phyloP scores from a whole-genome alignment of 768 basidiomycete species.

The Exsudoporus frostii region DNA sequence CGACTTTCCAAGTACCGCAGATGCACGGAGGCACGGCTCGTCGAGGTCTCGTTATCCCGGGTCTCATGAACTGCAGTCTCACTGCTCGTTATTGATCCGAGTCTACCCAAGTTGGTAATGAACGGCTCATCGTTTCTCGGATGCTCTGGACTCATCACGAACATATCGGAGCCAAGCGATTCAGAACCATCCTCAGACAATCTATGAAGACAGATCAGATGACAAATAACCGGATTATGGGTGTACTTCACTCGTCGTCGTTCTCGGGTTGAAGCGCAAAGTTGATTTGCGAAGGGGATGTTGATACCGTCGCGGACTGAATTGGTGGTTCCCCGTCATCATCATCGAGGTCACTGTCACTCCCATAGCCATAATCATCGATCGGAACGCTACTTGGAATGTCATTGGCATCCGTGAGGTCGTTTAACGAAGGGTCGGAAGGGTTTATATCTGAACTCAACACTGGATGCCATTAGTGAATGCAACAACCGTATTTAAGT shows the following conservation, averaged over 20 bases:
- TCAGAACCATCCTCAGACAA: constrained; percentile 11
- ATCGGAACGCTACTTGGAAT: constrained; percentile 4
- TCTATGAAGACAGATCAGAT: constrained; percentile 2
- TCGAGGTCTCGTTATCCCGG: background rate
- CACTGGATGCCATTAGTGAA: background rate
- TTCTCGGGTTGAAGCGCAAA: constrained; percentile 1
- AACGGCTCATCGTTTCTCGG: background rate
- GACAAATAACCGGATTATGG: background rate
- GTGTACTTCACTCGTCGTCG: constrained; percentile 4
- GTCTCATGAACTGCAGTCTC: background rate
- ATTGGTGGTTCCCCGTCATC: constrained; percentile 14
- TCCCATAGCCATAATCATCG: too few relatives aligned
- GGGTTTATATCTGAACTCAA: constrained; percentile 9
- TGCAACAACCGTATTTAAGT: background rate
- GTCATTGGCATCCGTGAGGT: constrained; percentile 8
- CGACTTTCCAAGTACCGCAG: constrained; percentile 3
- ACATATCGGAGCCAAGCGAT: constrained; percentile 18
- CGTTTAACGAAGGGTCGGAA: constrained; percentile 8
- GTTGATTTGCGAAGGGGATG: background rate
- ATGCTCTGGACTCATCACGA: constrained; percentile 14
- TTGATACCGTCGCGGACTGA: background rate
- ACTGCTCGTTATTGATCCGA: background rate
- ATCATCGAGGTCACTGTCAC: constrained; percentile 35
- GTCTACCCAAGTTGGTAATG: background rate
- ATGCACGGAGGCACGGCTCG: background rate